phyloP scores from a whole-genome alignment of 2,329 filamentous ascomycete species.

The Aureobasidium sp. region DNA sequence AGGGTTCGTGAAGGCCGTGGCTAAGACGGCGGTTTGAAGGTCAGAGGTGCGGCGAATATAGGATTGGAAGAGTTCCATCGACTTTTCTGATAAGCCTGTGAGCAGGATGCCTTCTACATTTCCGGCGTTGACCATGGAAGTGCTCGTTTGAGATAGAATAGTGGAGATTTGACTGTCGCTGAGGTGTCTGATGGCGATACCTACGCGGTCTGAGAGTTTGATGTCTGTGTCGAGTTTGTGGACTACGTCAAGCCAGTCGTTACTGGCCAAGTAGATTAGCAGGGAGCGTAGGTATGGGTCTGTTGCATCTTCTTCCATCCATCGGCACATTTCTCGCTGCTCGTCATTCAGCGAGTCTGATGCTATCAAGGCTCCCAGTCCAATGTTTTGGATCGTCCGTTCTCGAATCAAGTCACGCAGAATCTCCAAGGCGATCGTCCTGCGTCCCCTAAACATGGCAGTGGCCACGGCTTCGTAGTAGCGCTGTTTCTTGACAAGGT shows the following conservation, averaged over 20 bases:
- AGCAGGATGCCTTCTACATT: slow-evolving; percentile 72
- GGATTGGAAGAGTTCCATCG: slow-evolving; percentile 67
- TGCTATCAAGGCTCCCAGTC: slow-evolving; percentile 42
- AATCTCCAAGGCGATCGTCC: slow-evolving; percentile 60
- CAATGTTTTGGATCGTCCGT: slow-evolving; percentile 54
- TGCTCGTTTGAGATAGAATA: slow-evolving; percentile 47
- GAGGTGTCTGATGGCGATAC: slow-evolving; percentile 67
- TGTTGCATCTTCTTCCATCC: slow-evolving; percentile 57
- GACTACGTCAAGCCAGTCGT: slow-evolving; percentile 65
- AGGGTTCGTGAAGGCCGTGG: slow-evolving; percentile 66
- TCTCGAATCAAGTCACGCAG: slow-evolving; percentile 62
- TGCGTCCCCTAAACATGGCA: slow-evolving; percentile 66
- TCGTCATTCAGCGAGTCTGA: slow-evolving; percentile 46
- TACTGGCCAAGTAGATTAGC: slow-evolving; percentile 65
- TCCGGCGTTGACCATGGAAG: slow-evolving; percentile 55
- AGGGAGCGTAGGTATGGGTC: slow-evolving; percentile 76
- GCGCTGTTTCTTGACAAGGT: slow-evolving; percentile 46
- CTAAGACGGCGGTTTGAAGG: slow-evolving; percentile 69
- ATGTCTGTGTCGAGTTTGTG: slow-evolving; percentile 55
- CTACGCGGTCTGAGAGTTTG: slow-evolving; percentile 66
- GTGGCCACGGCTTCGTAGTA: slow-evolving; percentile 71
- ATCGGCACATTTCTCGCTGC: slow-evolving; percentile 54
- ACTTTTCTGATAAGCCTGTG: slow-evolving; percentile 65
- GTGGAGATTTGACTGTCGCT: slow-evolving; percentile 41
- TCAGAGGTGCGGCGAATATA: slow-evolving; percentile 72